Percentiles rank a stretch among this genome's conserved stretches.
Conservation (phyloP, 768 basidiomycete genomes). For the Lentinula detonsa region DNA sequence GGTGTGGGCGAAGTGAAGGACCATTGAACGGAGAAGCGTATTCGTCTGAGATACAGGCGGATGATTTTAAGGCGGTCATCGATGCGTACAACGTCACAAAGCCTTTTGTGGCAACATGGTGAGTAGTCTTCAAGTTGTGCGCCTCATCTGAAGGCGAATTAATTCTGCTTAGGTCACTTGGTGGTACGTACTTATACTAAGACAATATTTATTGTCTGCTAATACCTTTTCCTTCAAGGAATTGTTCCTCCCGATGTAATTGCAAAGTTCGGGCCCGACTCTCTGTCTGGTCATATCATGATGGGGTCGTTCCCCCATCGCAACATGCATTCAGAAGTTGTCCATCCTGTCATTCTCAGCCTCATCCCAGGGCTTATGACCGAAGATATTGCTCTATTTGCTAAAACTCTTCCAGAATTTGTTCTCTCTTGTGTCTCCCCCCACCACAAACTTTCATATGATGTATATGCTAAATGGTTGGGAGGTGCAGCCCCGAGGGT, state of each 20-base stretch:
- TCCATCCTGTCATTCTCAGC: slow-evolving; percentile 1
- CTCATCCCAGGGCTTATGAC: slow-evolving; percentile 1
- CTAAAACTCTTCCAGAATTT: neutral
- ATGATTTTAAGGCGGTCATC: slow-evolving; percentile 12
- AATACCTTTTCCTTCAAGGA: neutral
- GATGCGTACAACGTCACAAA: slow-evolving; percentile 10
- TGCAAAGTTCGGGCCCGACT: neutral
- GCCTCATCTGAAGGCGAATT: neutral
- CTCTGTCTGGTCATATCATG: slow-evolving; percentile 1
- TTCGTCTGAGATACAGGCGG: slow-evolving; percentile 11
- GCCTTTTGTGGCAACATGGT: slow-evolving; percentile 16
- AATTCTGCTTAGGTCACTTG: neutral
- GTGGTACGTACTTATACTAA: neutral
- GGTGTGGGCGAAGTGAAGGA: slow-evolving; percentile 13
- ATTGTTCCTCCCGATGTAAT: slow-evolving; percentile 4
- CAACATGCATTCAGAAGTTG: slow-evolving; percentile 4
- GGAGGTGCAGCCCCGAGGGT: slow-evolving; percentile 1
- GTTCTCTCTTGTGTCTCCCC: slow-evolving; percentile 1
- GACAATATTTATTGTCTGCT: neutral
- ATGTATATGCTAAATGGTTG: slow-evolving; percentile 1
- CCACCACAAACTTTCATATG: neutral
- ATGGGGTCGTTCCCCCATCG: slow-evolving; percentile 4
- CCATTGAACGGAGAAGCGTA: slow-evolving; percentile 10
- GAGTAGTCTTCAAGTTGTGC: neutral
- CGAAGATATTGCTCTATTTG: neutral